Evolutionary conservation across 345 rosid genomes (phyloP).

Genomic region (Combretum micranthum): DNA sequence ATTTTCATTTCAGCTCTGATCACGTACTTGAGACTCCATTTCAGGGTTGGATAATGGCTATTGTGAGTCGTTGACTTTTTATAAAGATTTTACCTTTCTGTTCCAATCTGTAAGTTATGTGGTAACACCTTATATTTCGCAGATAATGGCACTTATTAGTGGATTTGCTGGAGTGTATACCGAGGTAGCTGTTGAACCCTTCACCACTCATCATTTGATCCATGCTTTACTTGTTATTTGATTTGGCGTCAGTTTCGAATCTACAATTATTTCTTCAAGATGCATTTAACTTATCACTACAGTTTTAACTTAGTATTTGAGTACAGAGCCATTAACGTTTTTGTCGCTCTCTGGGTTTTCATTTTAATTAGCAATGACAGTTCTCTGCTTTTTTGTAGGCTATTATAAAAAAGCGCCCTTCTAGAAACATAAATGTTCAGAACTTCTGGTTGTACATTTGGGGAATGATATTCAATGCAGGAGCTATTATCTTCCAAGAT

Average conservation of each 20-base stretch:
- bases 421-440: constrained; percentile 93
- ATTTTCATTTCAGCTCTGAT: constrained; percentile 66
- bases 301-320: too few relatives aligned
- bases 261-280: too few relatives aligned
- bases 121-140: constrained; percentile 10
- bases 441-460: constrained; percentile 93
- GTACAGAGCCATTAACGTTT: too few relatives aligned
- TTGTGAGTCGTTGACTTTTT: constrained; percentile 44
- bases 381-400: constrained; percentile 54
- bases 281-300: too few relatives aligned
- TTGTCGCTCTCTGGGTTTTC: not conserved
- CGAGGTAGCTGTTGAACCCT: constrained; percentile 37
- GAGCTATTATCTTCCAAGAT: constrained; percentile 86
- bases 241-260: too few relatives aligned
- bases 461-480: constrained; percentile 93
- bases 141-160: constrained; percentile 96
- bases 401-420: constrained; percentile 82
- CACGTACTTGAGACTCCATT: constrained; percentile 84
- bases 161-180: constrained; percentile 98
- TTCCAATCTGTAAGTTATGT: not conserved
- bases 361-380: not conserved
- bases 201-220: not conserved
- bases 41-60: constrained; percentile 95
- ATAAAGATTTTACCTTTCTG: too few relatives aligned
- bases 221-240: too few relatives aligned